Evolutionary conservation across 306 rosid species (phyloP), one percentile per base, ranked within the genome.

Genomic region (Lupinus albus): DNA sequence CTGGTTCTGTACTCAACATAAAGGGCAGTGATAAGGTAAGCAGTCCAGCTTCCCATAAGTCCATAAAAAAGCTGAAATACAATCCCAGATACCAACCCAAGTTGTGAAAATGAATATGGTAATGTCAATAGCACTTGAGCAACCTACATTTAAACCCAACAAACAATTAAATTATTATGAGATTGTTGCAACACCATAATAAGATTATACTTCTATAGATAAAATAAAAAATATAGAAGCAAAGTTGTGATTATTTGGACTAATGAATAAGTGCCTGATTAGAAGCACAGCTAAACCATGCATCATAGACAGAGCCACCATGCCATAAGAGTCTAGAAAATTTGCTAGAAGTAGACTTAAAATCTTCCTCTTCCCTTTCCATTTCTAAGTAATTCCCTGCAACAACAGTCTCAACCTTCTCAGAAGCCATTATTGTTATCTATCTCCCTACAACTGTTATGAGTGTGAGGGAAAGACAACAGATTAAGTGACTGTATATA

Each of bases 251-350:
- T 58, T n/a, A 61, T 68, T 3, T 70, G 47, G 18, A n/a, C 58
- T 11, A n/a, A 48, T 3, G 44, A 39, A 44, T 18, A 33, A 68
- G 50, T 82, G 78, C 97, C 97, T 93, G 97, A 75, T 93, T 93
- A 68, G 97, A 93, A 83, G 99, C 82, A 77, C 96, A 89, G 82
- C 97, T 93, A 55, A 93, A 93, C 96, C 98, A 93, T 35, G 98
- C 97, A 78, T 93, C 98, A 59, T 93, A 93, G 42, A 89, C 97
- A n/a, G 98, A 93, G 42, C 97, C 98, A 39, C 98, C 98, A 67
- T 89, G 96, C 99, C 97, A 88, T 52, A 93, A 83, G 30, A 88
- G 39, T 36, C 49, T 71, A 1, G 97, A 90, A 2, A 93, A 16
- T 73, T 86, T 93, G 85, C 84, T 44, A 54, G 49, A 48, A 0